These are phyloP conservation scores for Lachnellula arida DNA, from an alignment of 2,329 filamentous ascomycete species.

Conservation along the genomic window DNA sequence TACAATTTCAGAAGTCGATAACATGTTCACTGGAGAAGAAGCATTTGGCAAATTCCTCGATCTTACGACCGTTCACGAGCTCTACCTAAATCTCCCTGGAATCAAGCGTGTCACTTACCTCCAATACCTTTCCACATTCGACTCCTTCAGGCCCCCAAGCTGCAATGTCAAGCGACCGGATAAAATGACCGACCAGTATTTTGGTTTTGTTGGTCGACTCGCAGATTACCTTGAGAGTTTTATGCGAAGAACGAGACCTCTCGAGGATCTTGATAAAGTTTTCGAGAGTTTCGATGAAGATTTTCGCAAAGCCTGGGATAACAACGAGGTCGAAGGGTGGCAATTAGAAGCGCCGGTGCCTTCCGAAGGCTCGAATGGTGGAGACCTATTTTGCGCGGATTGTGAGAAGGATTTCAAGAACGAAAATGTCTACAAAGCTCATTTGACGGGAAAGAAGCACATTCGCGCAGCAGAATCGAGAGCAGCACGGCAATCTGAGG, in stretches of 20 bases:
- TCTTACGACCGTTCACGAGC: conserved; percentile 75
- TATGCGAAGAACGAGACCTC: conserved; percentile 74
- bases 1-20: conserved; percentile 68
- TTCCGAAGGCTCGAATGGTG: conserved; percentile 35
- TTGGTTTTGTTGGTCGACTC: conserved; percentile 78
- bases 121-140: conserved; percentile 89
- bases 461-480: conserved; percentile 72
- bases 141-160: conserved; percentile 72
- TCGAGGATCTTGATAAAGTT: conserved; percentile 80
- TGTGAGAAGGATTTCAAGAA: conserved; percentile 96
- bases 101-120: conserved; percentile 84
- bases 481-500: conserved; percentile 43
- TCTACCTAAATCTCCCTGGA: conserved; percentile 83
- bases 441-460: conserved; percentile 89
- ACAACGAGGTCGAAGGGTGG: conserved; percentile 78
- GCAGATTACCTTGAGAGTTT: conserved; percentile 84
- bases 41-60: conserved; percentile 91
- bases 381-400: conserved; percentile 82
- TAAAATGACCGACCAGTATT: conserved; percentile 90
- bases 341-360: conserved; percentile 43
- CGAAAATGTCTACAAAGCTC: conserved; percentile 86
- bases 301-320: conserved; percentile 78
- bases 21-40: conserved; percentile 94
- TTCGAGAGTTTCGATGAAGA: conserved; percentile 74
- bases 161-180: conserved; percentile 72